Percentiles rank a stretch among this genome's conserved stretches.
Evolutionary conservation across 768 basidiomycete species (phyloP).

Genomic region (Pleurotus tuoliensis): DNA sequence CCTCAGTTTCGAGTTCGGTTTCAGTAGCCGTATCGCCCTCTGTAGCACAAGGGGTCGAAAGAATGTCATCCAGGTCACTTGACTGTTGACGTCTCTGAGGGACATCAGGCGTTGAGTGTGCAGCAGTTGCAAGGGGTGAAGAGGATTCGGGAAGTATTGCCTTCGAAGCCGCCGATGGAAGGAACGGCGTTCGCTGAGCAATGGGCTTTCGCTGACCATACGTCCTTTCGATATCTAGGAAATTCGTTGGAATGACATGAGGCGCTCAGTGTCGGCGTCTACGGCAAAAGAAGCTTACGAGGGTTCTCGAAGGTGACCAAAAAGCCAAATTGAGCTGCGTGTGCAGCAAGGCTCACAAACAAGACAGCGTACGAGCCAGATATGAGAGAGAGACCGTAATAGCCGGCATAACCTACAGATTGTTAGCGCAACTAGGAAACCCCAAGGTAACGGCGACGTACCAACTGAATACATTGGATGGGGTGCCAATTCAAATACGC

Average conservation of each 20-base stretch:
- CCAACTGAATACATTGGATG: slow-evolving; percentile 95
- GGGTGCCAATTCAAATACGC: slow-evolving; percentile 92
- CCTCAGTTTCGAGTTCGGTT: slow-evolving; percentile 62
- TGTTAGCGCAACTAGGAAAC: slow-evolving; percentile 1
- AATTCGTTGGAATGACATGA: neutral
- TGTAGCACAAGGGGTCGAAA: slow-evolving; percentile 59
- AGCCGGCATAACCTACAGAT: slow-evolving; percentile 82
- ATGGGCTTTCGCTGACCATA: slow-evolving; percentile 93
- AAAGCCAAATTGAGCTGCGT: slow-evolving; percentile 96
- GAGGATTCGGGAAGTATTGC: slow-evolving; percentile 1
- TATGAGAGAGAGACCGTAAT: slow-evolving; percentile 92
- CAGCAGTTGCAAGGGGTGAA: slow-evolving; percentile 14
- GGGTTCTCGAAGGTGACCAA: slow-evolving; percentile 95
- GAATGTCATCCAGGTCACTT: slow-evolving; percentile 20
- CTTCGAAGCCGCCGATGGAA: slow-evolving; percentile 11
- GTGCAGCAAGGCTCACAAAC: slow-evolving; percentile 90
- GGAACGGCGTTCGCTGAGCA: slow-evolving; percentile 73
- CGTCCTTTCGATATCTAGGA: slow-evolving; percentile 82
- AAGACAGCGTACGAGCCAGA: slow-evolving; percentile 86
- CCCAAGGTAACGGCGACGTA: slow-evolving; percentile 20
- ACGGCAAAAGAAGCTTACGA: slow-evolving; percentile 49
- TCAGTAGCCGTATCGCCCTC: slow-evolving; percentile 76
- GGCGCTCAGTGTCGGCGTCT: no score
- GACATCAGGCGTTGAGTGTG: slow-evolving; percentile 12
- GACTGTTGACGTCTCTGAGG: slow-evolving; percentile 14